Conservation (phyloP, 371 early-diverging fungal genomes). For the Apophysomyces trapeziformis region DNA sequence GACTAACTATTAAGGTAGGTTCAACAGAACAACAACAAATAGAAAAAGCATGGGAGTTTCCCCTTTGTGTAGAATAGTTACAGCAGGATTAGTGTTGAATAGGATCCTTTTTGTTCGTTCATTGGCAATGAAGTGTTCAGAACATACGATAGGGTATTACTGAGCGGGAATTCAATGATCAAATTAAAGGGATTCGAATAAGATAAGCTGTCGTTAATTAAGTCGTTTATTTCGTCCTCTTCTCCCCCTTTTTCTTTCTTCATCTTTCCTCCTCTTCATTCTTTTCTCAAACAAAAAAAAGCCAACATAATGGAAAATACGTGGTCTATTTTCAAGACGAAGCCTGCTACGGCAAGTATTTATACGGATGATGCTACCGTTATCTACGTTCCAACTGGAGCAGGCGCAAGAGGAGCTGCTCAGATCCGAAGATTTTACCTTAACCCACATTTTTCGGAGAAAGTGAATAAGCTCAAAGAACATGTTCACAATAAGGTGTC, state of each 20-base stretch:
- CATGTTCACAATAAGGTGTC: conserved; percentile 37
- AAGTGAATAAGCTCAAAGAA: conserved; percentile 32
- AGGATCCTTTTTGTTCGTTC: no score
- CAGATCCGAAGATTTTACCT: conserved; percentile 42
- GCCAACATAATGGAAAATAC: conserved; percentile 21
- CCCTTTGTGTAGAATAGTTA: no score
- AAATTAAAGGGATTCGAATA: conserved; percentile 1
- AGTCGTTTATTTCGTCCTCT: conserved; percentile 4
- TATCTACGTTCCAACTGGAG: conserved; percentile 46
- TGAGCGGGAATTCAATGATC: no score
- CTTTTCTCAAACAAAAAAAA: conserved; percentile 9
- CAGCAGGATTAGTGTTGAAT: no score
- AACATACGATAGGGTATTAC: no score
- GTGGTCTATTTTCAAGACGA: conserved; percentile 43
- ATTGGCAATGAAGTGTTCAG: no score
- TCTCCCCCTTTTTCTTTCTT: conserved; percentile 5
- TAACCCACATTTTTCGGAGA: conserved; percentile 35
- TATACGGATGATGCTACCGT: conserved; percentile 44
- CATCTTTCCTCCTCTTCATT: conserved; percentile 10
- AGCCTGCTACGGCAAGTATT: conserved; percentile 34
- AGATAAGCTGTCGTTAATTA: neutral
- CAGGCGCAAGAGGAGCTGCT: conserved; percentile 38
- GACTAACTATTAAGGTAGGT: no score
- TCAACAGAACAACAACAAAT: no score
- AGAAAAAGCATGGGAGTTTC: no score